phyloP scores from a whole-genome alignment of 805 yeast species.

The Lachancea waltii region DNA sequence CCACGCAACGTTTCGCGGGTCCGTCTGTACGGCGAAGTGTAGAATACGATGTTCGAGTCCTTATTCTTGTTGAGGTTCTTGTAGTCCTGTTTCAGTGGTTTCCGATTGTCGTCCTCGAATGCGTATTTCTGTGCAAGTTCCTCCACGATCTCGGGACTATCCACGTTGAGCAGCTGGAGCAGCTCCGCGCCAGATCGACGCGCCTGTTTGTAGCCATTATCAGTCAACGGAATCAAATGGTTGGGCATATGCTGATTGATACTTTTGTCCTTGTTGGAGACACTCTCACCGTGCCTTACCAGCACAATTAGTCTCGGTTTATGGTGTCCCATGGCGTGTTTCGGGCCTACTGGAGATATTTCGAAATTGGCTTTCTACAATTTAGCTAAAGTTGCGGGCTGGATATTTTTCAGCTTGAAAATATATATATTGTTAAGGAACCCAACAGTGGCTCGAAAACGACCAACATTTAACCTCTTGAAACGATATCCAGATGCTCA shows the following conservation, averaged over 20 bases:
- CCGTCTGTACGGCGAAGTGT: slow-evolving; percentile 80
- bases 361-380: no score
- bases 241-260: slow-evolving; percentile 76
- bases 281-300: slow-evolving; percentile 89
- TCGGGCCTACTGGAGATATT: no score
- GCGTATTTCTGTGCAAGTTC: slow-evolving; percentile 19
- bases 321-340: slow-evolving; percentile 10
- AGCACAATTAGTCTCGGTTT: slow-evolving; percentile 60
- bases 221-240: slow-evolving; percentile 71
- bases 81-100: slow-evolving; percentile 17
- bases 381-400: no score
- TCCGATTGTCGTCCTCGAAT: slow-evolving; percentile 8
- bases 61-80: slow-evolving; percentile 34
- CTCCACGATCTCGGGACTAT: slow-evolving; percentile 15
- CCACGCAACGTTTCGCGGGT: slow-evolving; percentile 80
- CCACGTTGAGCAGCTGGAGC: slow-evolving; percentile 24
- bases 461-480: neutral
- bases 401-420: slow-evolving; percentile 30
- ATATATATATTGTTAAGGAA: neutral
- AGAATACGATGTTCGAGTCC: slow-evolving; percentile 62
- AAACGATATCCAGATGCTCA: no score
- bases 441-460: neutral
- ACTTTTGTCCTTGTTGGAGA: slow-evolving; percentile 78
- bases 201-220: slow-evolving; percentile 62
- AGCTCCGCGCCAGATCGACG: slow-evolving; percentile 51